These are phyloP conservation scores for Stromatinia cepivora DNA, from an alignment of 2,329 filamentous ascomycete genomes.

Conservation along the genomic window DNA sequence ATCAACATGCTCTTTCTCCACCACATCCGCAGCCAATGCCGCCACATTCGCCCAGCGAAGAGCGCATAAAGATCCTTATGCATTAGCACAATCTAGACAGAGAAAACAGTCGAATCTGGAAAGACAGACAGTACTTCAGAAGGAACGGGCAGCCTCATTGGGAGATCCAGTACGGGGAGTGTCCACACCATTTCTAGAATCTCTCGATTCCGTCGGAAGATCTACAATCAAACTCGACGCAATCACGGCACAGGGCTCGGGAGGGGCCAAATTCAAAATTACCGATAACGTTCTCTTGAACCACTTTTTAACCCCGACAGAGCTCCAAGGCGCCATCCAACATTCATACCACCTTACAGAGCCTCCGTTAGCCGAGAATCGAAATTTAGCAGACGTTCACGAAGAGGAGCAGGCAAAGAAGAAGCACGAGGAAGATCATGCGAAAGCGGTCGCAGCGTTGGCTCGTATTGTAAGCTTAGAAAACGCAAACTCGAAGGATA, in stretches of 20 bases:
- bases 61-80: conserved; percentile 76
- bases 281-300: conserved; percentile 65
- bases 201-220: conserved; percentile 63
- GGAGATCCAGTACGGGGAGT: conserved; percentile 81
- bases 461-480: conserved; percentile 74
- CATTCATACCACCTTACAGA: conserved; percentile 68
- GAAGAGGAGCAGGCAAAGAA: conserved; percentile 42
- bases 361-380: conserved; percentile 47
- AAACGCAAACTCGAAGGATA: conserved; percentile 77
- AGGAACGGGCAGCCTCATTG: conserved; percentile 61
- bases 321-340: conserved; percentile 65
- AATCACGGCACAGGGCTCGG: conserved; percentile 43
- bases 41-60: conserved; percentile 60
- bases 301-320: conserved; percentile 68
- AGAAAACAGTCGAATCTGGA: conserved; percentile 81
- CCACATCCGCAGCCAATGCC: conserved; percentile 64
- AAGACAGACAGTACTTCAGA: conserved; percentile 67
- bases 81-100: conserved; percentile 76
- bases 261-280: conserved; percentile 46
- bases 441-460: conserved; percentile 72
- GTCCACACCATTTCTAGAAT: conserved; percentile 79
- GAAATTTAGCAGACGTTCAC: conserved; percentile 33
- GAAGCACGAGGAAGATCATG: conserved; percentile 57
- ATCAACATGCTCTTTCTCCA: conserved; percentile 52
- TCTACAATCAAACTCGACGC: conserved; percentile 29